Conservation (phyloP, 1,284 basidiomycete genomes). For the Melampsora americana region DNA sequence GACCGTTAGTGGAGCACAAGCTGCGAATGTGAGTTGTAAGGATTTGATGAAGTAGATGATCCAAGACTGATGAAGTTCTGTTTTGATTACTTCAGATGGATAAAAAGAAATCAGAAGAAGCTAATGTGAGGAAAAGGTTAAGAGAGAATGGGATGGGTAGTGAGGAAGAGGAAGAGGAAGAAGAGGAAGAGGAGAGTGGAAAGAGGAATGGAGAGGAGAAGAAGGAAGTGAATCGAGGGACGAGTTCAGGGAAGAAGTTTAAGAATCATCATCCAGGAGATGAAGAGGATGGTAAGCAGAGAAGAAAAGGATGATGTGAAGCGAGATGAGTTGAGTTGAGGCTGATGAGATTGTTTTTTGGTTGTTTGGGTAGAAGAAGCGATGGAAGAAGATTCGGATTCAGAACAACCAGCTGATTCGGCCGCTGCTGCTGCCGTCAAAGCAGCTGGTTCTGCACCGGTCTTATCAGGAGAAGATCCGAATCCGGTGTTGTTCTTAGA, state of each 20-base stretch:
- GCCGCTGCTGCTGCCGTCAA: slow-evolving; percentile 43
- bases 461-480: slow-evolving; percentile 42
- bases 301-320: too few species aligned
- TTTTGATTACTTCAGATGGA: slow-evolving; percentile 42
- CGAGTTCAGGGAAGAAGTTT: slow-evolving; percentile 5
- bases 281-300: slow-evolving; percentile 33
- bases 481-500: slow-evolving; percentile 42
- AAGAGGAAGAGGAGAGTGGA: not conserved
- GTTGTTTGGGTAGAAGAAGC: slow-evolving; percentile 28
- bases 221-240: not conserved
- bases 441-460: slow-evolving; percentile 41
- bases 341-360: not conserved
- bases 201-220: not conserved
- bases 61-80: too few species aligned
- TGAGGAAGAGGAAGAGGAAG: slow-evolving; percentile 34
- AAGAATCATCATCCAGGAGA: slow-evolving; percentile 20
- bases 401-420: slow-evolving; percentile 42
- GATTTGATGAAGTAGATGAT: not conserved
- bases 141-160: slow-evolving; percentile 25
- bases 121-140: slow-evolving; percentile 32
- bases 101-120: slow-evolving; percentile 36
- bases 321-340: not conserved
- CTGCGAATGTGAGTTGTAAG: slow-evolving; percentile 34
- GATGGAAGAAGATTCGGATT: slow-evolving; percentile 45
- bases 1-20: slow-evolving; percentile 40